These are phyloP conservation scores for Cryptomeria japonica DNA, from an alignment of 75 land plant species.

Conservation along the genomic window DNA sequence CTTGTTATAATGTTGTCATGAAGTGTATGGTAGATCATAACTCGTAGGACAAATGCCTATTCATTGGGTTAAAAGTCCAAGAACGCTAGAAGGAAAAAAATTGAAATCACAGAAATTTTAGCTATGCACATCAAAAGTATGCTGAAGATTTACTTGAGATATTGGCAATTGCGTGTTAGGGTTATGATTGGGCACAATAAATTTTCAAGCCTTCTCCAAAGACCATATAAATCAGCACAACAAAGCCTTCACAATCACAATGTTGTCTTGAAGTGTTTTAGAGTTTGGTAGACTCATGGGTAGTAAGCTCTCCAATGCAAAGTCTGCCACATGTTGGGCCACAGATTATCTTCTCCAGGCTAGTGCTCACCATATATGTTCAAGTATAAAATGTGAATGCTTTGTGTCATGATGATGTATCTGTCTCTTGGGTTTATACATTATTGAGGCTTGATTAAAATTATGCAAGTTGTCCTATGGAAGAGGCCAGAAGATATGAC, in stretches of 20 bases:
- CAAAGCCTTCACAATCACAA: slow-evolving; percentile 94
- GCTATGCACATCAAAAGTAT: too few species aligned
- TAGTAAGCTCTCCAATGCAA: slow-evolving; percentile 56
- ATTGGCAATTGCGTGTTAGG: too few species aligned
- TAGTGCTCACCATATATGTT: slow-evolving; percentile 71
- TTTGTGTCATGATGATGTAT: not conserved
- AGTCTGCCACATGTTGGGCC: slow-evolving; percentile 73
- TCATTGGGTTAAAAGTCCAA: too few species aligned
- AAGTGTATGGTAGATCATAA: too few species aligned
- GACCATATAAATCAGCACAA: too few species aligned
- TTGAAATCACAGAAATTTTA: too few species aligned
- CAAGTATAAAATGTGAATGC: slow-evolving; percentile 59
- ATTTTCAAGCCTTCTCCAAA: too few species aligned
- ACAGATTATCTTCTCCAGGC: slow-evolving; percentile 88
- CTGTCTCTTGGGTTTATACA: not conserved
- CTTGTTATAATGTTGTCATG: too few species aligned
- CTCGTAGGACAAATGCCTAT: too few species aligned
- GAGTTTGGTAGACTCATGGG: slow-evolving; percentile 88
- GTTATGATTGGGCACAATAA: too few species aligned
- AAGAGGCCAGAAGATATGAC: slow-evolving; percentile 95
- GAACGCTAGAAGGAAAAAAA: too few species aligned
- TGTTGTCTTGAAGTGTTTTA: slow-evolving; percentile 96
- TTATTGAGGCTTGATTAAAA: not conserved
- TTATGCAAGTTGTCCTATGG: slow-evolving; percentile 84
- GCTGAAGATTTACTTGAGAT: too few species aligned